Percentiles rank a stretch among this genome's conserved stretches.
Evolutionary conservation across 2,329 filamentous ascomycete genomes (phyloP).

Genomic region (Aspergillus sp.): DNA sequence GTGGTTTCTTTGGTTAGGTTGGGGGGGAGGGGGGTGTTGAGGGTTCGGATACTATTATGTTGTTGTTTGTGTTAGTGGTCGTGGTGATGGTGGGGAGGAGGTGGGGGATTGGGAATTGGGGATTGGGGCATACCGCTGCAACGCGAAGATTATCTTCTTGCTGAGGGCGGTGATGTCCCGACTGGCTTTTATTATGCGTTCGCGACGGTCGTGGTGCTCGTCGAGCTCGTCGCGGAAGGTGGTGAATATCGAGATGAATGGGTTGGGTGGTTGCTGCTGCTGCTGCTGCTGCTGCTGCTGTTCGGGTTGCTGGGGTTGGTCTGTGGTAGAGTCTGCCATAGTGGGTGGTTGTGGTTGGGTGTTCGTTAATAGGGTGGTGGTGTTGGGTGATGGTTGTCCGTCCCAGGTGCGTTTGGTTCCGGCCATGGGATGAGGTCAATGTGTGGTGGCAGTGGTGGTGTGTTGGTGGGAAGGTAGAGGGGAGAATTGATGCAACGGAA

Average conservation of each 20-base stretch:
- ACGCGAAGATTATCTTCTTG: conserved; percentile 81
- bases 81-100: conserved; percentile 48
- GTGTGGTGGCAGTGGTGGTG: background rate
- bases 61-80: background rate
- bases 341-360: background rate
- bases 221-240: conserved; percentile 84
- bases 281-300: background rate
- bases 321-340: background rate
- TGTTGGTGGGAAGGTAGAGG: background rate
- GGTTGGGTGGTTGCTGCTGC: conserved; percentile 2
- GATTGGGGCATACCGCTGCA: too few relatives aligned
- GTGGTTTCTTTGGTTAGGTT: conserved; percentile 71
- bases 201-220: conserved; percentile 88
- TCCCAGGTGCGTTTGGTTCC: conserved; percentile 45
- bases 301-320: background rate
- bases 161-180: conserved; percentile 90
- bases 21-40: conserved; percentile 58
- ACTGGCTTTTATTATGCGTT: conserved; percentile 86
- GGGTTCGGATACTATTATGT: conserved; percentile 39
- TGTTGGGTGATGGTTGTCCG: conserved; percentile 31
- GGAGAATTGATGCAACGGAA: background rate
- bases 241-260: conserved; percentile 73
- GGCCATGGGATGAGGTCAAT: conserved; percentile 23
- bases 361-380: background rate
- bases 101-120: background rate